These are phyloP conservation scores for Penicillium verrucosum DNA, from an alignment of 2,329 filamentous ascomycete genomes.

Conservation along the genomic window DNA sequence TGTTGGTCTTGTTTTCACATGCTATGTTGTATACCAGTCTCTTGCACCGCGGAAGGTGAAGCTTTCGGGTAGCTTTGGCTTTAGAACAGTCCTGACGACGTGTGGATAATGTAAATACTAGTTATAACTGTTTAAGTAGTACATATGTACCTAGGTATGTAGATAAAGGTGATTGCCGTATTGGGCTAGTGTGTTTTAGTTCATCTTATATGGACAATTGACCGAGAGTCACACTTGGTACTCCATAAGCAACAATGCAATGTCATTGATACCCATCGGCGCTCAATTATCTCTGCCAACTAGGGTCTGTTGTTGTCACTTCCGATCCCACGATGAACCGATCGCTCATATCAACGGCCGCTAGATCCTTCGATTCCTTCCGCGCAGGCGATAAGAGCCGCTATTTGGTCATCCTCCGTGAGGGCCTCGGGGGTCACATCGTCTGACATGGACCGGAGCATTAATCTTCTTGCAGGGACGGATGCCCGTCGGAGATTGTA, in stretches of 20 bases:
- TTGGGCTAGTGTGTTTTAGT: background rate
- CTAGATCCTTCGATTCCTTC: conserved; percentile 3
- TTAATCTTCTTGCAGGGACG: background rate
- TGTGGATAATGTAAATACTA: background rate
- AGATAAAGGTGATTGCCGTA: background rate
- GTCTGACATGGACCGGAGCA: background rate
- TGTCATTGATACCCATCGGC: background rate
- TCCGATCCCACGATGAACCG: conserved; percentile 6
- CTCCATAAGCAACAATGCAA: background rate
- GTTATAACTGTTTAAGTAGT: no score
- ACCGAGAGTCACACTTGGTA: background rate
- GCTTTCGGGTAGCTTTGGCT: conserved; percentile 9
- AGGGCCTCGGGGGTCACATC: conserved; percentile 15
- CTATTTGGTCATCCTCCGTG: background rate
- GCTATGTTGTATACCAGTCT: background rate
- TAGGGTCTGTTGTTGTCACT: background rate
- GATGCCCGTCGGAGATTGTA: conserved; percentile 9
- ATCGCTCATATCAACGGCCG: background rate
- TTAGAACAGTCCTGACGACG: background rate
- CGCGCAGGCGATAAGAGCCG: conserved; percentile 2
- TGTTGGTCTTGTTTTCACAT: background rate
- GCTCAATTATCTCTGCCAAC: background rate
- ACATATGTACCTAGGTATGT: no score
- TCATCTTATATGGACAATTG: background rate
- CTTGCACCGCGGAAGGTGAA: conserved; percentile 1